Evolutionary conservation across 495 filamentous ascomycete genomes (phyloP), one percentile per base, ranked within the genome.

Genomic region (Patellaria atrata): DNA sequence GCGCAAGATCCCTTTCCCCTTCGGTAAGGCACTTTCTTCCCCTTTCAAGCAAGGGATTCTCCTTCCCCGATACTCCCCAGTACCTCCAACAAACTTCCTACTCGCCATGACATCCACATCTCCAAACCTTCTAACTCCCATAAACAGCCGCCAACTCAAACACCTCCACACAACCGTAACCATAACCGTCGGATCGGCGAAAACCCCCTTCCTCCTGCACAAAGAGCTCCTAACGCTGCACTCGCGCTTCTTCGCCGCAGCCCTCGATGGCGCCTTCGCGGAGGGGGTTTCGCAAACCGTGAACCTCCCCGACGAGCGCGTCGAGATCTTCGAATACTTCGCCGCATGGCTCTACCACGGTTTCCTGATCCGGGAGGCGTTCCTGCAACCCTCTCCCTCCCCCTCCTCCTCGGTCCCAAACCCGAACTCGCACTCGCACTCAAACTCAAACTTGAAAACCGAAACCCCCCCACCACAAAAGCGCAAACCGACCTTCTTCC

Each of bases 1-100:
- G 51, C 91, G 89, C 94, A 62, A 71, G 83, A 70, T 48, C n/a
- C 5, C 7, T 34, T 34, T 22, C 25, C 16, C 6, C 32, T 34
- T 22, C 17, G 16, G 32, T 34, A 34, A 34, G 32, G 25, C 3
- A n/a, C n/a, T n/a, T n/a, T n/a, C n/a, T n/a, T n/a, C n/a, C 17
- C 17, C 17, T 21, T 22, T 30, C 5, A 33, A 21, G 18, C 31
- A 3, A 33, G 13, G 27, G 18, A 11, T 7, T 22, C 15, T n/a
- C n/a, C n/a, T n/a, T n/a, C n/a, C n/a, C n/a, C n/a, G n/a, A n/a
- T n/a, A n/a, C n/a, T n/a, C n/a, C n/a, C n/a, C n/a, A n/a, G n/a
- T n/a, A n/a, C n/a, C n/a, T n/a, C n/a, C n/a, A n/a, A 21, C 31
- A 12, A 16, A 8, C 27, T 30, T 16, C 5, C 27, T 5, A 30